Evolutionary conservation across 768 basidiomycete species (phyloP).

Genomic region (Amanita jacksonii): DNA sequence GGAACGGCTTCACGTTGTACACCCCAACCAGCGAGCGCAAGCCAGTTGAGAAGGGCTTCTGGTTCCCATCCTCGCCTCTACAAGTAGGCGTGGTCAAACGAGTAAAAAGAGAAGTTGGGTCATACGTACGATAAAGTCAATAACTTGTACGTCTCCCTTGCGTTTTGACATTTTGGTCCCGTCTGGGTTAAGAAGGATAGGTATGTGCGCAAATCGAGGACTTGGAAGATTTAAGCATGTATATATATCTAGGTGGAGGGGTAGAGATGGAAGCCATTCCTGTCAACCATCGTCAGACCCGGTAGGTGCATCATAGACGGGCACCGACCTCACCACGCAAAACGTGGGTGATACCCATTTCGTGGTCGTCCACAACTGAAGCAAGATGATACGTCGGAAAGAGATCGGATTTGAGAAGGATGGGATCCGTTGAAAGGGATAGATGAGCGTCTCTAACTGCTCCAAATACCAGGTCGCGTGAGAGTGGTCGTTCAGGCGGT

Average conservation of each 20-base stretch:
- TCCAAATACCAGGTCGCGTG: constrained; percentile 71
- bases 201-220: constrained; percentile 87
- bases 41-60: constrained; percentile 82
- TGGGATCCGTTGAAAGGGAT: constrained; percentile 80
- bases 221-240: constrained; percentile 58
- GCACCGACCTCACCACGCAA: constrained; percentile 74
- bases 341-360: constrained; percentile 95
- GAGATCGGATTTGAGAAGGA: constrained; percentile 84
- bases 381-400: constrained; percentile 97
- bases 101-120: not conserved
- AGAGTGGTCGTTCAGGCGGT: constrained; percentile 38
- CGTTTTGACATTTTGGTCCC: constrained; percentile 95
- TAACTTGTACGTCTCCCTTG: constrained; percentile 79
- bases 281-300: constrained; percentile 19
- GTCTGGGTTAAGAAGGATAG: constrained; percentile 81
- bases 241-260: constrained; percentile 87
- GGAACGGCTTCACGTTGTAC: constrained; percentile 29
- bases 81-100: not conserved
- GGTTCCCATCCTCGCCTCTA: constrained; percentile 89
- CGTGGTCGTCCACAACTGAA: constrained; percentile 90
- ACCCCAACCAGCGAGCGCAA: constrained; percentile 93
- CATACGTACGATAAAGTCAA: constrained; percentile 69
- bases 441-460: constrained; percentile 62
- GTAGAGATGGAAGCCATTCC: constrained; percentile 96
- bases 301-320: not conserved